These are phyloP conservation scores for Paulownia fortunei DNA, from an alignment of 257 asterid species.

Conservation along the genomic window DNA sequence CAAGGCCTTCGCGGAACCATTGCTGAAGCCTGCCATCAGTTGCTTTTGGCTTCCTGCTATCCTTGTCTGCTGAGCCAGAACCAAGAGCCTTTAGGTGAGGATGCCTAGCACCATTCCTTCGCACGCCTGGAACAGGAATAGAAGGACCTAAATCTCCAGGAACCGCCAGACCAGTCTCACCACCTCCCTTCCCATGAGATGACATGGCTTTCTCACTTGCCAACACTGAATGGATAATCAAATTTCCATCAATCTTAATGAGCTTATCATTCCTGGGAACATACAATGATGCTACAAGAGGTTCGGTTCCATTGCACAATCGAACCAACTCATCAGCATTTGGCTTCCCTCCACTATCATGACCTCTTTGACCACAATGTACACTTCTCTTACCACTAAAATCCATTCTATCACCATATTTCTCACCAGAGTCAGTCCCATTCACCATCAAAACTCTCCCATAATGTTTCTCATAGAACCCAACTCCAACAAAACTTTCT, in stretches of 20 bases:
- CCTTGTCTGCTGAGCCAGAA: slow-evolving; percentile 50
- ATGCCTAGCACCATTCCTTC: slow-evolving; percentile 40
- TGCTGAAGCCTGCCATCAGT: slow-evolving; percentile 77
- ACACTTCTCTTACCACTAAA: slow-evolving; percentile 28
- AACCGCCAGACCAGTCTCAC: slow-evolving; percentile 69
- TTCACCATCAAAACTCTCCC: slow-evolving; percentile 67
- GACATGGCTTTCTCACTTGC: slow-evolving; percentile 73
- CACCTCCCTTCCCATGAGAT: slow-evolving; percentile 41
- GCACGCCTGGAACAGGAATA: slow-evolving; percentile 47
- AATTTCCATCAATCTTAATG: slow-evolving; percentile 71
- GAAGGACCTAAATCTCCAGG: slow-evolving; percentile 54
- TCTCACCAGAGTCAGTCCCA: slow-evolving; percentile 47
- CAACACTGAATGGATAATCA: slow-evolving; percentile 70
- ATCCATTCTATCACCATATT: slow-evolving; percentile 33
- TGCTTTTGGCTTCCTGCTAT: slow-evolving; percentile 50
- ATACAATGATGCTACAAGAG: slow-evolving; percentile 66
- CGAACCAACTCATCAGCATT: slow-evolving; percentile 34
- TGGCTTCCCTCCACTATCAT: slow-evolving; percentile 39
- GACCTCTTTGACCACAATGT: slow-evolving; percentile 32
- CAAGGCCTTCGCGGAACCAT: slow-evolving; percentile 93
- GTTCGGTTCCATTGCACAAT: slow-evolving; percentile 52
- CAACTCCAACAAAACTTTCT: slow-evolving; percentile 41
- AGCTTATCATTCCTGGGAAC: slow-evolving; percentile 75
- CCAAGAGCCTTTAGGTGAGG: slow-evolving; percentile 60
- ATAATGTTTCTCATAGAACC: slow-evolving; percentile 48